Conservation (phyloP, 2,329 filamentous ascomycete genomes). For the Penicillium sp. region DNA sequence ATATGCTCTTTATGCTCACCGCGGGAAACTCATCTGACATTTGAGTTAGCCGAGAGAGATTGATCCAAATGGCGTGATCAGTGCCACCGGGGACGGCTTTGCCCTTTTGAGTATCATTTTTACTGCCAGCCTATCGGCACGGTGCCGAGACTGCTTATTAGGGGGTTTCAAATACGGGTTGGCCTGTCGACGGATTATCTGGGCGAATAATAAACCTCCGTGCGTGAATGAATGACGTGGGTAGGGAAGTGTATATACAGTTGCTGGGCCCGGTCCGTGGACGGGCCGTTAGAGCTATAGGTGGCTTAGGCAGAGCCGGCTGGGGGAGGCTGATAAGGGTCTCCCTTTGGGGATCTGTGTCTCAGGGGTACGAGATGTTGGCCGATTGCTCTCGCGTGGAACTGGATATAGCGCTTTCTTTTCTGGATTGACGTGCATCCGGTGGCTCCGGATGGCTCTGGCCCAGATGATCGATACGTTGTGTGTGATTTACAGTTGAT, state of each 20-base stretch:
- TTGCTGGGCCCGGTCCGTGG: neutral
- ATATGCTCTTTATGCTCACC: neutral
- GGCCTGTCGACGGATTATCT: neutral
- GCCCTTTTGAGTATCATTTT: constrained; percentile 7
- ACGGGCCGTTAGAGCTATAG: neutral
- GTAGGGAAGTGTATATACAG: neutral
- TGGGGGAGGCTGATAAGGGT: neutral
- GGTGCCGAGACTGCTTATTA: neutral
- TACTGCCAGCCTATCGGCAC: neutral
- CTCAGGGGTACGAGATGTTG: neutral
- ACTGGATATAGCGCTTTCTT: neutral
- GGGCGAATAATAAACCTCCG: neutral
- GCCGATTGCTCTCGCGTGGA: neutral
- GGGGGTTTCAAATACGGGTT: no score
- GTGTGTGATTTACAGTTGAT: neutral
- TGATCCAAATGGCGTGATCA: neutral
- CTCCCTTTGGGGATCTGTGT: neutral
- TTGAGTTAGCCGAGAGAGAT: neutral
- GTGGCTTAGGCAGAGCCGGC: neutral
- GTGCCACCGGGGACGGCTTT: constrained; percentile 5
- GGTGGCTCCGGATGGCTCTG: neutral
- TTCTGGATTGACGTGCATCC: neutral
- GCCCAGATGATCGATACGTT: neutral
- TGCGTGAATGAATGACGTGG: neutral
- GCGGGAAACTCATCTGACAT: constrained; percentile 4